Evolutionary conservation across 352 stramenopile species (phyloP), one percentile per base, ranked within the genome.

Genomic region (Phytophthora cajani): DNA sequence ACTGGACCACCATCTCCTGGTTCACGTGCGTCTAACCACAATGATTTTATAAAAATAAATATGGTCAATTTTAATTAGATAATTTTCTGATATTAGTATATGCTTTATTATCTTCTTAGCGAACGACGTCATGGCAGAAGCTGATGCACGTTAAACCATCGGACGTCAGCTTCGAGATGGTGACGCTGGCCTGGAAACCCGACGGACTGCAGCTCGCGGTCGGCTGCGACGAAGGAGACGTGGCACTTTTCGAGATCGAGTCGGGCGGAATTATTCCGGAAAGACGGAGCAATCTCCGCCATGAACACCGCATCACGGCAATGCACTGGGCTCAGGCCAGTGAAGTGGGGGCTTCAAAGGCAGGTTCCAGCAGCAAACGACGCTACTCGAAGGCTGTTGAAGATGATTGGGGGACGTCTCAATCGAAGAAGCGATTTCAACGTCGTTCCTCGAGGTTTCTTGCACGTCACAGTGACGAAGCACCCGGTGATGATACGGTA

Each of bases 71-170:
- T 59, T 36, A 33, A 21, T 42, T 27, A 38, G 9, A 38, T 38
- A 38, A 12, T 12, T 38, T 38, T 38, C 32, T 6, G 54, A 16
- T 23, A 21, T 56, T 61, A 49, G 33, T 27, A 60, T 30, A 51
- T 30, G 57, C 44, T 36, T 55, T 19, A 16, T 65, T 46, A 50
- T 50, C 53, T 49, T 14, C 3, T 9, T 61, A 95, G 88, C 83
- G 85, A 30, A 89, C 85, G 44, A 82, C 90, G 0, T 90, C 82
- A 14, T 95, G 88, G 88, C 87, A 94, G 54, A 86, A 84, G 9
- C 52, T 93, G 58, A 50, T 95, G 52, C 85, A 93, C 38, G 62
- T 93, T 49, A 89, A 90, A 61, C 74, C 84, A 19, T 83, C 84
- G 2, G 81, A 93, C 25, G 71, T 91, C 17, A 59, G 56, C 16